A percentile compares a stretch with the other conserved stretches of the same genome.
These are phyloP conservation scores for Trichophyton rubrum DNA, from an alignment of 2,329 filamentous ascomycete species.

Conservation along the genomic window DNA sequence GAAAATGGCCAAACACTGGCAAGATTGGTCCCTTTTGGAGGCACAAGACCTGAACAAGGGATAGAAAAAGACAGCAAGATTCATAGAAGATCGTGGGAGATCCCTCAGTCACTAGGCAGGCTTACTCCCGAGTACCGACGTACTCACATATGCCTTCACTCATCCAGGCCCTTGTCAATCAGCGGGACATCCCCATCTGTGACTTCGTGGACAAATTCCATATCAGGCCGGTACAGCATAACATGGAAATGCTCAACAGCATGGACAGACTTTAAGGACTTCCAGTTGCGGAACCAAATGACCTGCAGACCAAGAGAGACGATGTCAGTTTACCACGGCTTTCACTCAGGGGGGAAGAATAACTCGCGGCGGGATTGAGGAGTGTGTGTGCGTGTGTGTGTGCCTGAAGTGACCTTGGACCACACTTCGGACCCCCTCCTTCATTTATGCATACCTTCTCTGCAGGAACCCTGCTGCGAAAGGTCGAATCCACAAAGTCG, in stretches of 20 bases:
- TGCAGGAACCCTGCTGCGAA: conserved; percentile 38
- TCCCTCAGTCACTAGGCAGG: not conserved
- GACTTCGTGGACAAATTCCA: conserved; percentile 53
- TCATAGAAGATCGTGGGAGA: not conserved
- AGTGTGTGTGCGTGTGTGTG: too few relatives aligned
- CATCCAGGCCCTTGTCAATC: conserved; percentile 31
- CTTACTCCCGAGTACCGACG: not conserved
- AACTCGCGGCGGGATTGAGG: too few relatives aligned
- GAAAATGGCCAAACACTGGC: too few relatives aligned
- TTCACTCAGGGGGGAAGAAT: not conserved
- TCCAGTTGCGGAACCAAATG: conserved; percentile 55
- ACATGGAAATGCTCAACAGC: conserved; percentile 48
- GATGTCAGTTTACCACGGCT: not conserved
- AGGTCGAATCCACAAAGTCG: conserved; percentile 42
- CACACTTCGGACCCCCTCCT: not conserved
- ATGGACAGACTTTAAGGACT: conserved; percentile 47
- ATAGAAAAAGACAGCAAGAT: not conserved
- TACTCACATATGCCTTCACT: not conserved
- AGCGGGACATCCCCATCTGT: conserved; percentile 64
- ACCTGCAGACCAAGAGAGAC: conserved; percentile 30
- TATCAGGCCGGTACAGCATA: conserved; percentile 58
- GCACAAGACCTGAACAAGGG: not conserved
- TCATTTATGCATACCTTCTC: conserved; percentile 30
- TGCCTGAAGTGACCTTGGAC: too few relatives aligned
- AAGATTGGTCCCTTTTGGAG: too few relatives aligned